Evolutionary conservation across 306 rosid genomes (phyloP), one percentile per base, ranked within the genome.

Genomic region (Cyamopsis tetragonoloba): DNA sequence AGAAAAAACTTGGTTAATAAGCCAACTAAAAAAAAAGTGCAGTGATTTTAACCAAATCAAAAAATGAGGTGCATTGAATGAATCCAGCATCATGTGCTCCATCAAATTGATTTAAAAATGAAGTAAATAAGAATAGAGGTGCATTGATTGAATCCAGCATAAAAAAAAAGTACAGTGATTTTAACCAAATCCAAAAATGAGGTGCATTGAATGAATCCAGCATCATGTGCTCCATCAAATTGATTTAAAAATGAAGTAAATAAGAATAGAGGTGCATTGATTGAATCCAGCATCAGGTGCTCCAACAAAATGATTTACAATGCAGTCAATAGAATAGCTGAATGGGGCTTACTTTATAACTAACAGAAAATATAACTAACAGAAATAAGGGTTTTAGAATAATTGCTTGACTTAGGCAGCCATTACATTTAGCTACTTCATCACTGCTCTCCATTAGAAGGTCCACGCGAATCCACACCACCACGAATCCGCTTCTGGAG

Each of bases 401-500:
- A 66, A 79, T 54, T 70, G 58, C 46, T 68, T 24, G 34, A 47
- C 3, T 35, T 9, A 62, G 72, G 42, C 75, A 18, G 27, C 73
- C 82, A 27, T 38, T n/a, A 8, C 37, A 54, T 41, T 18, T 53
- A 55, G 72, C 17, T 49, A 46, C 17, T 58, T 43, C 38, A 32
- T 83, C 82, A 79, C 60, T 75, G 86, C 72, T 87, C 89, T 60
- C 81, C 83, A 74, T 82, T 83, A 58, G 83, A 42, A 6, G 77
- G 72, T 18, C 76, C 85, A 46, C 69, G 43, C 0, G 84, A 64
- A 58, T 73, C 81, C 27, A 44, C 68, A 4, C 77, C 82, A 28
- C 90, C 82, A 18, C 95, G 83, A 35, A 95, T 90, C 73, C 90
- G 82, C 75, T 88, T 90, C 83, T 95, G 99, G 56, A 90, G 92